These are phyloP conservation scores for Thalassiosira exigua DNA, from an alignment of 352 stramenopile genomes.

Conservation along the genomic window DNA sequence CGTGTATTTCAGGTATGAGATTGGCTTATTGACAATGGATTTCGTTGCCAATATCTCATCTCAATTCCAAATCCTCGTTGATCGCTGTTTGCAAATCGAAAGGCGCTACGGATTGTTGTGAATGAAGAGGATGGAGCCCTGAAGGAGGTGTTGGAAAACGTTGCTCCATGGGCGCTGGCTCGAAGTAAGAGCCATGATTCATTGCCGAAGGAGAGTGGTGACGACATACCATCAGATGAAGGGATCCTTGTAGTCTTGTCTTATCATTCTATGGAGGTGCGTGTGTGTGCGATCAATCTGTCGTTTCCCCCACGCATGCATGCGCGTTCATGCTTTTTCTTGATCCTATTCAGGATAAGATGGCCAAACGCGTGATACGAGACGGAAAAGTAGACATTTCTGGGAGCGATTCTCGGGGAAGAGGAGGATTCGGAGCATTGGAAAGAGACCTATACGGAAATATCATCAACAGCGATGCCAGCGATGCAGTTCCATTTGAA, in stretches of 20 bases:
- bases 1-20: constrained; percentile 87
- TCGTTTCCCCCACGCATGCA: no score
- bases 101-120: constrained; percentile 86
- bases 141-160: constrained; percentile 75
- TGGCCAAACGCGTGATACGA: constrained; percentile 86
- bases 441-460: constrained; percentile 84
- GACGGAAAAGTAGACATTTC: constrained; percentile 68
- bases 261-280: constrained; percentile 90
- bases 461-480: constrained; percentile 62
- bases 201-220: constrained; percentile 6
- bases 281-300: no score
- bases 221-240: constrained; percentile 4
- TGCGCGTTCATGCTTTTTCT: no score
- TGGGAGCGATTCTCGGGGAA: neutral
- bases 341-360: no score
- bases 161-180: constrained; percentile 72
- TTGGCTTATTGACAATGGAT: no score
- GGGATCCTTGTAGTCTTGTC: constrained; percentile 85
- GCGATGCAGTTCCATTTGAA: constrained; percentile 75
- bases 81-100: no score
- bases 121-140: constrained; percentile 87
- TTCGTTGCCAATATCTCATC: no score
- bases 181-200: constrained; percentile 58
- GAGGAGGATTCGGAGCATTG: constrained; percentile 29
- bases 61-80: no score